A percentile compares a stretch with the other conserved stretches of the same genome.
Conservation (phyloP, 2,329 filamentous ascomycete genomes). For the Berkeleyomyces basicola region DNA sequence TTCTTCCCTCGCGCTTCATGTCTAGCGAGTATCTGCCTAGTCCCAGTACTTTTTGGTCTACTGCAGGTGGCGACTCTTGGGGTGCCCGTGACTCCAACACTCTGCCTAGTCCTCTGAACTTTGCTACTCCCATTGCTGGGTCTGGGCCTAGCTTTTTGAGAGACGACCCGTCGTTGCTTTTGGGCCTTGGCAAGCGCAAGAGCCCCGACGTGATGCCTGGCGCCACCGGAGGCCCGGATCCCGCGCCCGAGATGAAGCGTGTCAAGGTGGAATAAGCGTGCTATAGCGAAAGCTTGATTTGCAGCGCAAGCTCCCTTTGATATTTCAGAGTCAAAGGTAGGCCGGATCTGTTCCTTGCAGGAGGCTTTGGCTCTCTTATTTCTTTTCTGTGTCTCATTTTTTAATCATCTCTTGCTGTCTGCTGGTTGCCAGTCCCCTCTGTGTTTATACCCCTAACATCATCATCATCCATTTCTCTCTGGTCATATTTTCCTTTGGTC, state of each 20-base stretch:
- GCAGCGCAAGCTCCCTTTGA: not conserved
- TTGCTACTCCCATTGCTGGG: constrained; percentile 61
- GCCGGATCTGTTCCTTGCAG: not conserved
- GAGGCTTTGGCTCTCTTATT: not conserved
- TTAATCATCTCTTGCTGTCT: not conserved
- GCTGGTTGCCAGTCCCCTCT: constrained; percentile 4
- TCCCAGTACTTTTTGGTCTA: constrained; percentile 67
- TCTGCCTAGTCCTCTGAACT: constrained; percentile 80
- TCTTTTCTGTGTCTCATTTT: constrained; percentile 10
- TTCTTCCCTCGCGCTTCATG: constrained; percentile 74
- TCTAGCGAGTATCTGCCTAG: constrained; percentile 76
- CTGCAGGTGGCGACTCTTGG: constrained; percentile 48
- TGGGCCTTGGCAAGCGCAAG: constrained; percentile 33
- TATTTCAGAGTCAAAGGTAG: not conserved
- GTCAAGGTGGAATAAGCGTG: constrained; percentile 30
- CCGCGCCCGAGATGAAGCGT: constrained; percentile 33
- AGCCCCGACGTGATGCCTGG: constrained; percentile 33
- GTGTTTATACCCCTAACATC: constrained; percentile 10
- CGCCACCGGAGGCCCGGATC: constrained; percentile 24
- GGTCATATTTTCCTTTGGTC: not conserved
- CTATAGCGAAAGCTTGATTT: not conserved
- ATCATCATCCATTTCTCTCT: constrained; percentile 1
- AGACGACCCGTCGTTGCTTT: constrained; percentile 28
- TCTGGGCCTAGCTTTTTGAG: constrained; percentile 46
- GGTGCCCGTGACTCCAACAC: constrained; percentile 71